A percentile compares a stretch with the other conserved stretches of the same genome.
Evolutionary conservation across 1,139 yeast species (phyloP).

Genomic region (Debaryomyces robertsiae): DNA sequence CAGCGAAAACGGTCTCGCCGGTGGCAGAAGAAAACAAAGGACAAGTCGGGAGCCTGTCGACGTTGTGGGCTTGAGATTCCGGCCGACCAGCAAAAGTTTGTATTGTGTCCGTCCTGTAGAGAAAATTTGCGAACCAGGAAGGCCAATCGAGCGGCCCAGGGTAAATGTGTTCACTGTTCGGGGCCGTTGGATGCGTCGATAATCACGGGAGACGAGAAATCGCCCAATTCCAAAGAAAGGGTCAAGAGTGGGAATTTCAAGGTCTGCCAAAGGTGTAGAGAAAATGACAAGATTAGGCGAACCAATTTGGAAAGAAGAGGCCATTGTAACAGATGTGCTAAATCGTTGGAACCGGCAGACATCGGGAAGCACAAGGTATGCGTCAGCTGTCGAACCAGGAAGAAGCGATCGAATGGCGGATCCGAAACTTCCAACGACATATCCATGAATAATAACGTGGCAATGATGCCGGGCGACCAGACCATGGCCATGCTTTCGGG

Average conservation of each 20-base stretch:
- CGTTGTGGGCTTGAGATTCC: slow-evolving; percentile 62
- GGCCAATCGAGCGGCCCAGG: slow-evolving; percentile 60
- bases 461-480: slow-evolving; percentile 15
- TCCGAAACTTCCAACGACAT: slow-evolving; percentile 16
- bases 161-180: slow-evolving; percentile 68
- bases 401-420: slow-evolving; percentile 36
- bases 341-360: slow-evolving; percentile 44
- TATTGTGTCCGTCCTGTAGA: slow-evolving; percentile 62
- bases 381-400: slow-evolving; percentile 51
- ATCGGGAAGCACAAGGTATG: slow-evolving; percentile 61
- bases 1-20: slow-evolving; percentile 64
- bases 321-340: slow-evolving; percentile 64
- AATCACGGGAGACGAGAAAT: slow-evolving; percentile 27
- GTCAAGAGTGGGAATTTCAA: slow-evolving; percentile 44
- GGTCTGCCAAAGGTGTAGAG: slow-evolving; percentile 65
- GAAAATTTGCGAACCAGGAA: slow-evolving; percentile 56
- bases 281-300: slow-evolving; percentile 59
- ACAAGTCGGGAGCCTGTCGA: slow-evolving; percentile 63
- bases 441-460: slow-evolving; percentile 10
- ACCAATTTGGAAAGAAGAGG: slow-evolving; percentile 58
- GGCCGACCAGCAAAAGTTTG: slow-evolving; percentile 51
- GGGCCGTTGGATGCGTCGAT: slow-evolving; percentile 57
- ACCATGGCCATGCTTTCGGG: slow-evolving; percentile 13
- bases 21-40: slow-evolving; percentile 65
- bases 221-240: slow-evolving; percentile 16